These are phyloP conservation scores for Picochlorum costavermella DNA, from an alignment of 139 green algal genomes.

Conservation along the genomic window DNA sequence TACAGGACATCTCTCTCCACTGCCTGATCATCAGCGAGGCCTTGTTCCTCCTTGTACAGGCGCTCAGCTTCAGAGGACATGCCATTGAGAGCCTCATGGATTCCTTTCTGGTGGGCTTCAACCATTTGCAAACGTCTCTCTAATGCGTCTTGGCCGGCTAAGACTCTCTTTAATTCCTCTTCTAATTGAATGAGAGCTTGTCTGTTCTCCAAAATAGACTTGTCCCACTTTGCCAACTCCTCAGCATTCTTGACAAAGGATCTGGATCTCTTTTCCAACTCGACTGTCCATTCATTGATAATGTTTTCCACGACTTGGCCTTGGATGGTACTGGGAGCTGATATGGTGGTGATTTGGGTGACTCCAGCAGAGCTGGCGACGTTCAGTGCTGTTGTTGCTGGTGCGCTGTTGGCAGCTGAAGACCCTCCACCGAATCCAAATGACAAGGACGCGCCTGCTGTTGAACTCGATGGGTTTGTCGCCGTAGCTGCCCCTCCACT, in stretches of 20 bases:
- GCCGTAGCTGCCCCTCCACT: constrained; percentile 6
- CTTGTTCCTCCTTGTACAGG: constrained; percentile 41
- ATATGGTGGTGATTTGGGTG: not conserved
- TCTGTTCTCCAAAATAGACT: constrained; percentile 68
- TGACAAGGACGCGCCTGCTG: not conserved
- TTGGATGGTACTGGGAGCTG: constrained; percentile 25
- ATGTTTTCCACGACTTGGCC: constrained; percentile 60
- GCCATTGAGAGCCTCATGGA: constrained; percentile 36
- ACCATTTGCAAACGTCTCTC: constrained; percentile 56
- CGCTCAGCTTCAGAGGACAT: constrained; percentile 68
- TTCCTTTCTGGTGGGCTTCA: constrained; percentile 80
- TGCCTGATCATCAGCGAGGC: constrained; percentile 23
- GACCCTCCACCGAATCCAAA: not conserved
- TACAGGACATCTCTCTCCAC: constrained; percentile 59
- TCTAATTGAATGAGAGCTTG: constrained; percentile 68
- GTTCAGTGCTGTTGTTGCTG: not conserved
- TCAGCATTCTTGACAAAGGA: constrained; percentile 74
- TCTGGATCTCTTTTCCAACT: constrained; percentile 71
- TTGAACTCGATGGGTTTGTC: constrained; percentile 1
- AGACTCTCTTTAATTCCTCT: constrained; percentile 44
- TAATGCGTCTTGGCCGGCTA: constrained; percentile 58
- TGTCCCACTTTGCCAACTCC: constrained; percentile 69
- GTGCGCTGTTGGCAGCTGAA: not conserved
- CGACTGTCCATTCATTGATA: constrained; percentile 56
- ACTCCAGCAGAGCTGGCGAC: not conserved